Evolutionary conservation across 306 rosid species (phyloP).

Genomic region (Acacia acuminata): DNA sequence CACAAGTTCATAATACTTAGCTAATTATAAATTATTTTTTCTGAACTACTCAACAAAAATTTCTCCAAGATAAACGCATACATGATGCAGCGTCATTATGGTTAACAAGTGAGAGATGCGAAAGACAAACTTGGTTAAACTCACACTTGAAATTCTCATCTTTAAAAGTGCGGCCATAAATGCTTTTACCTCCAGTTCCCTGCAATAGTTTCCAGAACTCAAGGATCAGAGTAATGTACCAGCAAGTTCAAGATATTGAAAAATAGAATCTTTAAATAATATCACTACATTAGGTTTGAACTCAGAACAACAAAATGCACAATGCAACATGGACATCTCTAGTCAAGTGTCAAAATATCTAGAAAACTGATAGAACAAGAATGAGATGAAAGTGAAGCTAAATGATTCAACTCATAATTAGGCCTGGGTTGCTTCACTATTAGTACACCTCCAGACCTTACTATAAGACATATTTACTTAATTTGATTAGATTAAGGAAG

Average conservation of each 20-base stretch:
- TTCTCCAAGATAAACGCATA: neutral
- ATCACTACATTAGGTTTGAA: neutral
- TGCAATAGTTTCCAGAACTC: conserved; percentile 34
- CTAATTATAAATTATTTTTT: neutral
- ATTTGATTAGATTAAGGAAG: too few species aligned
- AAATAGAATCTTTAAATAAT: neutral
- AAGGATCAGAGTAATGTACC: conserved; percentile 11
- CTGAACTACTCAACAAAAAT: neutral
- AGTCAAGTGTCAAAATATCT: neutral
- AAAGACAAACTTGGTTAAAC: conserved; percentile 35
- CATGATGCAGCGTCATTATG: neutral
- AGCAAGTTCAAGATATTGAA: neutral
- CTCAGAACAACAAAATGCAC: neutral
- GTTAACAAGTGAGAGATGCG: neutral
- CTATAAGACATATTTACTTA: too few species aligned
- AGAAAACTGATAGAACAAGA: neutral
- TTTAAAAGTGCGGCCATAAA: conserved; percentile 93
- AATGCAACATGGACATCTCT: neutral
- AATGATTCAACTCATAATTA: too few species aligned
- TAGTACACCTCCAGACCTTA: too few species aligned
- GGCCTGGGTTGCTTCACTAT: too few species aligned
- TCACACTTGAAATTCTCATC: conserved; percentile 93
- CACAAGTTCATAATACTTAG: neutral
- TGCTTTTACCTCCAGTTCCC: conserved; percentile 98
- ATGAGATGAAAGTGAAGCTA: neutral